Evolutionary conservation across 441 rosid genomes (phyloP).

Genomic region (Populus hybrid): DNA sequence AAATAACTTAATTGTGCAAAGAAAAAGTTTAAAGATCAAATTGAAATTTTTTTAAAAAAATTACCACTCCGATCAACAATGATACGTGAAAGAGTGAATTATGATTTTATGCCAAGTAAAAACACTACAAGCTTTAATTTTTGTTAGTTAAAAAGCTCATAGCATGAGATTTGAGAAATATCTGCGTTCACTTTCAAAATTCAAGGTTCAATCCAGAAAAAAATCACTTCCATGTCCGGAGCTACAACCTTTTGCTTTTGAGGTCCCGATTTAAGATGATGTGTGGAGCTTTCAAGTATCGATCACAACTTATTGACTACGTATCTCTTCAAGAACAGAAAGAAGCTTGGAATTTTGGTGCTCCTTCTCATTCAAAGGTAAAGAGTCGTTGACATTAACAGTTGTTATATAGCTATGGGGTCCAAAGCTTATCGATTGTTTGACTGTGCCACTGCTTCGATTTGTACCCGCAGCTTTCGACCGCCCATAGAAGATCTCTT

Average conservation of each 20-base stretch:
- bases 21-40: fast-evolving
- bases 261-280: background rate
- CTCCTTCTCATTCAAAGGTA: background rate
- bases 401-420: background rate
- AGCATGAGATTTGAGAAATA: no score
- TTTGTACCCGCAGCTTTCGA: background rate
- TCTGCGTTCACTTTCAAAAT: no score
- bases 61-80: no score
- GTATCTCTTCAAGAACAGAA: background rate
- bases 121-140: no score
- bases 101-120: no score
- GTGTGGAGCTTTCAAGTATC: background rate
- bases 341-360: background rate
- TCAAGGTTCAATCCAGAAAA: no score
- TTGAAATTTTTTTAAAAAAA: no score
- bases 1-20: no score
- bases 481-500: background rate
- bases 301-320: background rate
- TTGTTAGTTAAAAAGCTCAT: no score
- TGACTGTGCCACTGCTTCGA: background rate
- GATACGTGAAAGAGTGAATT: no score
- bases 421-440: background rate
- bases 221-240: no score
- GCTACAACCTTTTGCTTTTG: background rate
- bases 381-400: background rate